Base-by-base conservation (phyloP, 345 rosid species). In the Eutrema yunnanense region DNA sequence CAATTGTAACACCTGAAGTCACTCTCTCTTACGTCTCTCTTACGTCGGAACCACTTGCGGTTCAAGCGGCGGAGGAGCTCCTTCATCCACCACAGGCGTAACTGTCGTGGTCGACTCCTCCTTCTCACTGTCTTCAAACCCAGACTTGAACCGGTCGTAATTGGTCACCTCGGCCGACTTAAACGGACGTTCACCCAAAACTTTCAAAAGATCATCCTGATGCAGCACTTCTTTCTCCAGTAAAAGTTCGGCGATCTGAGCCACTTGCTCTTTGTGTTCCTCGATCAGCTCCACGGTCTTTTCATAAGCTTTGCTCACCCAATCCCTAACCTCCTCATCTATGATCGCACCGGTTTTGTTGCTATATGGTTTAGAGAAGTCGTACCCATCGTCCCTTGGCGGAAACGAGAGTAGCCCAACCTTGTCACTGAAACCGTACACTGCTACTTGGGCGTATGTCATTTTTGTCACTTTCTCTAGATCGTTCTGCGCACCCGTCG, bases 361-460 rank as follows among this genome's bases (percentile, higher is more conserved):
- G 88, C 99, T 90, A 72, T 92, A 95, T 0, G 99, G 96, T 84
- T 92, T 92, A 12, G 60, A 74, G 89, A 90, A 82, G 82, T 88
- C 96, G 14, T 82, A 82, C 3, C 78, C 68, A 52, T 90, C 96
- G 0, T 90, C 96, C 75, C 88, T 85, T 22, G 70, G 98, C 1
- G 99, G 99, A 68, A 95, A 95, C 0, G 99, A 95, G 59, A 92
- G 92, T 22, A 95, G 90, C 14, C 99, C 99, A 7, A 95, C 96
- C 74, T 95, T 95, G 52, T 92, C 96, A 16, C 99, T 95, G 73
- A 95, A 95, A 47, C 99, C 98, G 49, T 95, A 92, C 7, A 92
- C 91, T 8, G 98, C 98, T 10, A 95, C 98, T 78, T 95, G 99
- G 9, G 96, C 98, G 54, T 95, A 95, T 0, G 96, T 92, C 99